phyloP scores from a whole-genome alignment of 768 basidiomycete species.

The Calocybe cyanea region DNA sequence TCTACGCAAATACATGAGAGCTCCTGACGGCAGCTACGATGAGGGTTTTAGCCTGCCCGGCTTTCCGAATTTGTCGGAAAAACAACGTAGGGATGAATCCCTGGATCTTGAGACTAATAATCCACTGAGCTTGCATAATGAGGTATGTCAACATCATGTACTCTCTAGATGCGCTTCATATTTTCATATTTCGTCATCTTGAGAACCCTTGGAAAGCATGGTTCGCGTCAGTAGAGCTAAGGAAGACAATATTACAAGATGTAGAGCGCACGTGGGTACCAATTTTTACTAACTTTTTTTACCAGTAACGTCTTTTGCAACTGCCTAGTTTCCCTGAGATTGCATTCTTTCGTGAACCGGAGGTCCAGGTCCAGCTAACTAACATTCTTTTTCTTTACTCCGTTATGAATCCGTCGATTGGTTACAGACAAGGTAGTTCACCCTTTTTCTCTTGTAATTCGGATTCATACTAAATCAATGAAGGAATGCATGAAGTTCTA shows the following conservation, averaged over 20 bases:
- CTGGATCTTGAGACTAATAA: slow-evolving; percentile 69
- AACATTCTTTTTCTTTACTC: slow-evolving; percentile 88
- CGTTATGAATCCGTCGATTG: slow-evolving; percentile 72
- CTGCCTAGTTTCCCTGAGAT: slow-evolving; percentile 87
- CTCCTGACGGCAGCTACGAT: slow-evolving; percentile 85
- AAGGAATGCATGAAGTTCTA: slow-evolving; percentile 95
- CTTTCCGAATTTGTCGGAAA: slow-evolving; percentile 30
- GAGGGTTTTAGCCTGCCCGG: slow-evolving; percentile 61
- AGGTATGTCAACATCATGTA: slow-evolving; percentile 23
- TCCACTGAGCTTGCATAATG: slow-evolving; percentile 74
- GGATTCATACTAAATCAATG: slow-evolving; percentile 4
- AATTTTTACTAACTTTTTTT: slow-evolving; percentile 2
- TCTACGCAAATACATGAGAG: slow-evolving; percentile 67
- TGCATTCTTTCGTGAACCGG: slow-evolving; percentile 74
- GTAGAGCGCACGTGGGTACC: slow-evolving; percentile 87
- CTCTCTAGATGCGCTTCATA: not conserved
- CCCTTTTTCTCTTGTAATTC: not conserved
- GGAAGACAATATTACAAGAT: slow-evolving; percentile 89
- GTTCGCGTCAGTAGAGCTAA: slow-evolving; percentile 86
- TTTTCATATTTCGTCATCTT: not conserved
- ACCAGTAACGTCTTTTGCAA: slow-evolving; percentile 7
- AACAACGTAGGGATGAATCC: slow-evolving; percentile 19
- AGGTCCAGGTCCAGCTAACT: slow-evolving; percentile 76
- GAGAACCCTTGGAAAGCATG: slow-evolving; percentile 97
- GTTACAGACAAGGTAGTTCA: slow-evolving; percentile 76